These are phyloP conservation scores for Podospora anserina DNA, from an alignment of 495 filamentous ascomycete genomes.

Conservation along the genomic window DNA sequence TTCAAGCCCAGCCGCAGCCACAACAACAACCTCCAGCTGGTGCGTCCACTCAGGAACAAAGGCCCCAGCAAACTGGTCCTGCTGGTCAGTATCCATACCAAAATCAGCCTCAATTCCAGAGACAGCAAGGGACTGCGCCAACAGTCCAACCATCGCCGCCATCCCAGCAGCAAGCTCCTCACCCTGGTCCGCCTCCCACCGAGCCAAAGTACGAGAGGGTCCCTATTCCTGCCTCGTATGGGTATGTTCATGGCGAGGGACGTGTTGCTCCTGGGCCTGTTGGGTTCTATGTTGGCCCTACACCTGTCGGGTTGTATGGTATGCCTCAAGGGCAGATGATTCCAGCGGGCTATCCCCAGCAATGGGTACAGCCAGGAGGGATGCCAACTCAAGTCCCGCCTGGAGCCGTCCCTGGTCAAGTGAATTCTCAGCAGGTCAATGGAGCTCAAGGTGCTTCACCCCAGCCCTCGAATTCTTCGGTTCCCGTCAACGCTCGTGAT, in stretches of 20 bases:
- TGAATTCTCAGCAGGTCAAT: not conserved
- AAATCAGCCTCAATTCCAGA: conserved; percentile 7
- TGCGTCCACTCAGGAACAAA: not conserved
- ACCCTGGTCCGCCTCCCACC: conserved; percentile 1
- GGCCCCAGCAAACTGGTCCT: conserved; percentile 8
- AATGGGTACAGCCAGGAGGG: conserved; percentile 15
- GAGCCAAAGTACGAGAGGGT: conserved; percentile 46
- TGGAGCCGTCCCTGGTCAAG: conserved; percentile 13
- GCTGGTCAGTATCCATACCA: not conserved
- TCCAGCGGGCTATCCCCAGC: conserved; percentile 17
- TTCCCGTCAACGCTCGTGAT: not conserved
- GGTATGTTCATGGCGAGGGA: conserved; percentile 46
- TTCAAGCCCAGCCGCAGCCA: not conserved
- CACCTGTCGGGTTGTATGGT: conserved; percentile 7
- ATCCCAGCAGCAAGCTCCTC: conserved; percentile 13
- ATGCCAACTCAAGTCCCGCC: conserved; percentile 1
- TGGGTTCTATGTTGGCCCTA: conserved; percentile 36
- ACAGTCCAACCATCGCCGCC: conserved; percentile 9
- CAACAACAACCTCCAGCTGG: conserved; percentile 15
- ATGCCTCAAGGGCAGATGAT: not conserved
- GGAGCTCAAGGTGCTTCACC: not conserved
- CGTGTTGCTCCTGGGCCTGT: conserved; percentile 35
- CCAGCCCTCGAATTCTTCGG: not conserved
- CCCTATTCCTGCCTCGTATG: conserved; percentile 47
- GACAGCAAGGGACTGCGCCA: conserved; percentile 8